A percentile compares a stretch with the other conserved stretches of the same genome.
Evolutionary conservation across 2,329 filamentous ascomycete genomes (phyloP).

Genomic region (Pseudocercospora cruenta): DNA sequence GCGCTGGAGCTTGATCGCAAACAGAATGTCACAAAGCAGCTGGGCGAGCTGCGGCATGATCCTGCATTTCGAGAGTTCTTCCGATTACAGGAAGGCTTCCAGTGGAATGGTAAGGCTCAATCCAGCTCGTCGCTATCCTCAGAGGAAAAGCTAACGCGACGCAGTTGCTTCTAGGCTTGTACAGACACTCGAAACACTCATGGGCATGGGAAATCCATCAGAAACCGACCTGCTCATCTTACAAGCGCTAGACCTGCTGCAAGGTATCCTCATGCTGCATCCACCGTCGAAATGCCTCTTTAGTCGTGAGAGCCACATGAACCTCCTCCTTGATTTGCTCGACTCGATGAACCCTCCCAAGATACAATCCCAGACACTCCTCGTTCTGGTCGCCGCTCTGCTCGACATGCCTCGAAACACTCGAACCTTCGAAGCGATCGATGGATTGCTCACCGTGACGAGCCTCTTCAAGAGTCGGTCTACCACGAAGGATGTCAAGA

Average conservation of each 20-base stretch:
- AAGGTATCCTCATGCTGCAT: conserved; percentile 85
- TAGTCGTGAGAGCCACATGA: conserved; percentile 90
- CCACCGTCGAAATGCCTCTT: conserved; percentile 88
- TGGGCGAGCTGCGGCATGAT: conserved; percentile 74
- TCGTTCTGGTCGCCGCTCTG: conserved; percentile 86
- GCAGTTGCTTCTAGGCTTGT: conserved; percentile 80
- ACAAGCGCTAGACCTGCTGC: conserved; percentile 82
- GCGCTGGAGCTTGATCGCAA: conserved; percentile 36
- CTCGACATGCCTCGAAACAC: conserved; percentile 86
- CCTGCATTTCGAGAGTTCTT: conserved; percentile 95
- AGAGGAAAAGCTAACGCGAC: not conserved
- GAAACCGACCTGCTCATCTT: conserved; percentile 88
- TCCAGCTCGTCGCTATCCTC: not conserved
- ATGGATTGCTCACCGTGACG: conserved; percentile 88
- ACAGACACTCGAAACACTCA: conserved; percentile 79
- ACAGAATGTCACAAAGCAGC: conserved; percentile 55
- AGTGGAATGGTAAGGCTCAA: conserved; percentile 75
- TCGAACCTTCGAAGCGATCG: conserved; percentile 86
- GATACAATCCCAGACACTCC: conserved; percentile 86
- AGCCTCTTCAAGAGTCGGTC: conserved; percentile 88
- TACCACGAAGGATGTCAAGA: conserved; percentile 85
- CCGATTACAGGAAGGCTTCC: conserved; percentile 93
- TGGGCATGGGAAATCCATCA: conserved; percentile 79
- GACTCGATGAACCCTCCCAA: conserved; percentile 87
- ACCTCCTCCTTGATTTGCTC: conserved; percentile 91